These are phyloP conservation scores for Misopates orontium DNA, from an alignment of 257 asterid genomes.

Conservation along the genomic window DNA sequence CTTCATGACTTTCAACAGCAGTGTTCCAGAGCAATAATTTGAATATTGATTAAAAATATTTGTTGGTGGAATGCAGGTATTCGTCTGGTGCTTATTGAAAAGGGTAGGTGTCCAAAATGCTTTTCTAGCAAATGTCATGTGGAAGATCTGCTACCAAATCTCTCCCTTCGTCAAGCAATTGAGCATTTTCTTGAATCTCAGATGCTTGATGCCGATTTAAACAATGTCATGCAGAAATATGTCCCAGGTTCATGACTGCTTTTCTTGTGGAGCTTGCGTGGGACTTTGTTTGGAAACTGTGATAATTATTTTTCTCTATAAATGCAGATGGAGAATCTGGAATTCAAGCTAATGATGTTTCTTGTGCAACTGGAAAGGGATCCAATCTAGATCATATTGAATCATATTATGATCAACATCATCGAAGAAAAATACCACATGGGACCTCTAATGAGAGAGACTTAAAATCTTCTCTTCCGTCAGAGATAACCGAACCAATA, in stretches of 20 bases:
- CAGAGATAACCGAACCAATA: conserved; percentile 33
- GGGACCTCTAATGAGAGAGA: conserved; percentile 34
- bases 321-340: conserved; percentile 91
- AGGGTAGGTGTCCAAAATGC: conserved; percentile 81
- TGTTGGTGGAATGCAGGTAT: conserved; percentile 58
- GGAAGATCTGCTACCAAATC: conserved; percentile 74
- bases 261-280: conserved; percentile 8
- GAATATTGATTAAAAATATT: conserved; percentile 3
- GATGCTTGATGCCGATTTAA: conserved; percentile 49
- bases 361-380: conserved; percentile 68
- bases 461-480: conserved; percentile 28
- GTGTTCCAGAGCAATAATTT: neutral
- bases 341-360: conserved; percentile 60
- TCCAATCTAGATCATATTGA: conserved; percentile 57
- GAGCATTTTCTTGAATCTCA: conserved; percentile 69
- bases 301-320: conserved; percentile 17
- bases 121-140: conserved; percentile 64
- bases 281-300: conserved; percentile 6
- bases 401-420: conserved; percentile 35
- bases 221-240: conserved; percentile 52
- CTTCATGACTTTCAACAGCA: neutral
- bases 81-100: conserved; percentile 54
- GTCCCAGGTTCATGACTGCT: conserved; percentile 58
- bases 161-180: conserved; percentile 73
- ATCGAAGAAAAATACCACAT: conserved; percentile 30